A percentile compares a stretch with the other conserved stretches of the same genome.
phyloP scores from a whole-genome alignment of 73 alveolate genomes.

The Tetrahymena malaccensis region DNA sequence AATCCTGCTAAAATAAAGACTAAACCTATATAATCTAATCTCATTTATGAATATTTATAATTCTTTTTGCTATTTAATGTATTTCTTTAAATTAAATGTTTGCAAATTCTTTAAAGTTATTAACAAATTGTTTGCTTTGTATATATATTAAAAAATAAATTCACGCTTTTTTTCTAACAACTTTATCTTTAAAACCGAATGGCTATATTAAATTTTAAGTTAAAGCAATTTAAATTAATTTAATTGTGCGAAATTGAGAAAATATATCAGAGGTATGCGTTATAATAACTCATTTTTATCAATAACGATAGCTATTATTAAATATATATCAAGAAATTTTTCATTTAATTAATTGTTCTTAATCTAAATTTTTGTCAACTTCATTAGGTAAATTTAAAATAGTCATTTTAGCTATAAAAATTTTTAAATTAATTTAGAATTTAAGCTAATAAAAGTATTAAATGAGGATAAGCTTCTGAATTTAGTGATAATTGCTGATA shows the following conservation, averaged over 20 bases:
- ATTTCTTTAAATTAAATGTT: neutral
- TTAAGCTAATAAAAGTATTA: no score
- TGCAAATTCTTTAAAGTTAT: neutral
- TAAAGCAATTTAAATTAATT: no score
- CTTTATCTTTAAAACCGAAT: neutral
- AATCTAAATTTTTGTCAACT: neutral
- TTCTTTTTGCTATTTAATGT: neutral
- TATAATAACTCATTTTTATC: no score
- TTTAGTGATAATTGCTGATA: neutral
- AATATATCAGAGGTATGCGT: neutral
- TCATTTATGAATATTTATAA: neutral
- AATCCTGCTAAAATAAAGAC: neutral
- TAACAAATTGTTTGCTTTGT: neutral
- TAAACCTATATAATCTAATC: neutral
- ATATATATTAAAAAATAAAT: no score
- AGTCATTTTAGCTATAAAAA: no score
- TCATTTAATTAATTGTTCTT: neutral
- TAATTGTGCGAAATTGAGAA: neutral
- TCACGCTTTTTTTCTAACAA: neutral
- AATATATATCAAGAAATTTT: neutral
- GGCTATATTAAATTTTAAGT: neutral
- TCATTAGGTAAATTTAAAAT: neutral
- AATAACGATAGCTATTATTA: neutral
- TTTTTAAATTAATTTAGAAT: neutral
- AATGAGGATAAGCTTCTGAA: neutral